A percentile compares a stretch with the other conserved stretches of the same genome.
Conservation (phyloP, 2,329 filamentous ascomycete species). For the Spiromastix sp. region DNA sequence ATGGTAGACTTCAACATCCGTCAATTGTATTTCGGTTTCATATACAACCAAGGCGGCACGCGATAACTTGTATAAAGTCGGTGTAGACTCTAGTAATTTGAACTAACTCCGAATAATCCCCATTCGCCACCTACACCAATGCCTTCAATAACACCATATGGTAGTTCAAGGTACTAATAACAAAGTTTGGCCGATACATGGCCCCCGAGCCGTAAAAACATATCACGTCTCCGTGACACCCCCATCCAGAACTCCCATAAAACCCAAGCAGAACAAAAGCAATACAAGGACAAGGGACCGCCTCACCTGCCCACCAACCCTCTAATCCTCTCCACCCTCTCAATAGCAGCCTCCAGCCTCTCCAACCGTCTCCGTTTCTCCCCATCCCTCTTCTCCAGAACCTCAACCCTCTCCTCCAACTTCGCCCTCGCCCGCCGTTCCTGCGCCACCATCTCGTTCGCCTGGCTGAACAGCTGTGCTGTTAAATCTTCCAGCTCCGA, state of each 20-base stretch:
- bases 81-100: too few species aligned
- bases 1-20: too few species aligned
- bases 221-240: too few species aligned
- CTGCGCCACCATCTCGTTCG: slow-evolving; percentile 56
- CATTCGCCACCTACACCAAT: too few species aligned
- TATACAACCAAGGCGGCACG: too few species aligned
- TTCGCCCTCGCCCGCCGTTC: slow-evolving; percentile 49
- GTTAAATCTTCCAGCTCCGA: slow-evolving; percentile 53
- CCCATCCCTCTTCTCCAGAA: slow-evolving; percentile 36
- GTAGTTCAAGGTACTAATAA: too few species aligned
- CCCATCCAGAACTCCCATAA: background rate
- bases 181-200: too few species aligned
- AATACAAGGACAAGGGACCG: background rate
- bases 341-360: slow-evolving; percentile 46
- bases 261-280: background rate
- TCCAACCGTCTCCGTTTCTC: slow-evolving; percentile 44
- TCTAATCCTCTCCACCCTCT: slow-evolving; percentile 47
- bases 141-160: too few species aligned
- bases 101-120: too few species aligned
- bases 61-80: too few species aligned
- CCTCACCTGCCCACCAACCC: slow-evolving; percentile 32
- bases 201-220: too few species aligned
- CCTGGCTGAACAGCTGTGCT: slow-evolving; percentile 50
- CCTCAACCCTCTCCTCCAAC: slow-evolving; percentile 36
- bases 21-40: too few species aligned